phyloP scores from a whole-genome alignment of 2,329 filamentous ascomycete genomes.

The Colletotrichum sojae region DNA sequence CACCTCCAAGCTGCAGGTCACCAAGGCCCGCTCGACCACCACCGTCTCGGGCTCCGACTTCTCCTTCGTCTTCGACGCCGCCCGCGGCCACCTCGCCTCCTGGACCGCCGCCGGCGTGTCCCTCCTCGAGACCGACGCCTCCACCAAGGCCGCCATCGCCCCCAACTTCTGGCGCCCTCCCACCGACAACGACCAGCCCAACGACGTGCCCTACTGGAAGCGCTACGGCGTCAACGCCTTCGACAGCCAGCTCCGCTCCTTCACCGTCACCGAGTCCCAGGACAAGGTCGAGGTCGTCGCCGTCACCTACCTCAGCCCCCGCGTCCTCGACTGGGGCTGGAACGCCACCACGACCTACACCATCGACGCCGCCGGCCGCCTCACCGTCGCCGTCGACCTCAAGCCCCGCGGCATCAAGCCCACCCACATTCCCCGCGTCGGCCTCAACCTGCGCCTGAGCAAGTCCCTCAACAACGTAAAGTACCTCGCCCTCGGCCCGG shows the following conservation, averaged over 20 bases:
- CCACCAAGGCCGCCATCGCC: constrained; percentile 53
- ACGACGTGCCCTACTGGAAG: constrained; percentile 71
- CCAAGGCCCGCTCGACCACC: constrained; percentile 44
- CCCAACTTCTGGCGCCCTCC: constrained; percentile 74
- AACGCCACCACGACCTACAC: constrained; percentile 65
- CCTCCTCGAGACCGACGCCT: constrained; percentile 54
- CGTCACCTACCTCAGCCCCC: constrained; percentile 68
- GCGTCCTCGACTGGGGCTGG: constrained; percentile 73
- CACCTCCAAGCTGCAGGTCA: constrained; percentile 44
- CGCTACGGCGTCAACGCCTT: constrained; percentile 63
- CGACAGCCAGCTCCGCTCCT: constrained; percentile 61
- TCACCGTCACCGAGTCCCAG: constrained; percentile 47
- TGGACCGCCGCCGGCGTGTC: constrained; percentile 55
- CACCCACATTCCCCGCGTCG: constrained; percentile 71
- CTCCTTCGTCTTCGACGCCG: constrained; percentile 60
- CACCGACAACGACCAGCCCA: constrained; percentile 74
- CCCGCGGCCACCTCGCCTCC: constrained; percentile 57
- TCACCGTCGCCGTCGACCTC: constrained; percentile 61
- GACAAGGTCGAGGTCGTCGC: constrained; percentile 56
- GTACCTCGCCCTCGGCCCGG: constrained; percentile 76
- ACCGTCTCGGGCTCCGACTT: constrained; percentile 52
- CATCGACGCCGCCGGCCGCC: constrained; percentile 59
- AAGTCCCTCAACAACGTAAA: constrained; percentile 60
- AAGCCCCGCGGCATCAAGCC: constrained; percentile 65
- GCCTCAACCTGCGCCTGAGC: constrained; percentile 69